These are phyloP conservation scores for Hippophae tibetana DNA, from an alignment of 306 rosid genomes.

Conservation along the genomic window DNA sequence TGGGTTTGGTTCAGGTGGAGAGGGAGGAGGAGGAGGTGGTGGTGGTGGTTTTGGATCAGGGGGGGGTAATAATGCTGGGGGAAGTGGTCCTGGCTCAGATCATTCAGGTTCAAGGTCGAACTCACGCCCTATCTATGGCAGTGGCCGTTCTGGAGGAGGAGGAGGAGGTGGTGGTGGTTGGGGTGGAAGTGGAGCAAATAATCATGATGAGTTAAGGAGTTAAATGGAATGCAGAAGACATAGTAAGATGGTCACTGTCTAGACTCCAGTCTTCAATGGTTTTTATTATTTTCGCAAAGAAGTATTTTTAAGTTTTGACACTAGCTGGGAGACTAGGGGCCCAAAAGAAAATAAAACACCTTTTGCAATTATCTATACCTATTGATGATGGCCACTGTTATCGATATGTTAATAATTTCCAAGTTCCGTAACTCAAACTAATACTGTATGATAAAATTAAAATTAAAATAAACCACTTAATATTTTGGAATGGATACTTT, in stretches of 20 bases:
- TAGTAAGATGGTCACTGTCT: neutral
- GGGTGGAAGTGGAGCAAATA: neutral
- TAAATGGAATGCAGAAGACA: neutral
- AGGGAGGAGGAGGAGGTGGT: conserved; percentile 9
- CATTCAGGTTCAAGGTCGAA: neutral
- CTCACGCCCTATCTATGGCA: neutral
- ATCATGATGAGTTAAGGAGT: neutral
- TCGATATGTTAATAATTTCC: too few species aligned
- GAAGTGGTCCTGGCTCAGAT: conserved; percentile 5
- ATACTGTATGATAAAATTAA: too few species aligned
- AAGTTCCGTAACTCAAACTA: too few species aligned
- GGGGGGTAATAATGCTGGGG: conserved; percentile 9
- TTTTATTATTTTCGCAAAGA: too few species aligned
- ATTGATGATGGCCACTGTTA: too few species aligned
- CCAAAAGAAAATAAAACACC: too few species aligned
- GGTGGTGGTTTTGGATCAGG: conserved; percentile 16
- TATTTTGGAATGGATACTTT: too few species aligned
- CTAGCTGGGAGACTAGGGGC: too few species aligned
- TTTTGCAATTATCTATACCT: too few species aligned
- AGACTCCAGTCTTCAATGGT: too few species aligned
- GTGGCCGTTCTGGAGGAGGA: neutral
- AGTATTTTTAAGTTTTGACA: too few species aligned
- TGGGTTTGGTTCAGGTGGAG: conserved; percentile 17
- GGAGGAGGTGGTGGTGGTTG: conserved; percentile 4
- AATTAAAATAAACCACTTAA: too few species aligned